phyloP scores from a whole-genome alignment of 495 filamentous ascomycete species.

The Annulohypoxylon nitens region DNA sequence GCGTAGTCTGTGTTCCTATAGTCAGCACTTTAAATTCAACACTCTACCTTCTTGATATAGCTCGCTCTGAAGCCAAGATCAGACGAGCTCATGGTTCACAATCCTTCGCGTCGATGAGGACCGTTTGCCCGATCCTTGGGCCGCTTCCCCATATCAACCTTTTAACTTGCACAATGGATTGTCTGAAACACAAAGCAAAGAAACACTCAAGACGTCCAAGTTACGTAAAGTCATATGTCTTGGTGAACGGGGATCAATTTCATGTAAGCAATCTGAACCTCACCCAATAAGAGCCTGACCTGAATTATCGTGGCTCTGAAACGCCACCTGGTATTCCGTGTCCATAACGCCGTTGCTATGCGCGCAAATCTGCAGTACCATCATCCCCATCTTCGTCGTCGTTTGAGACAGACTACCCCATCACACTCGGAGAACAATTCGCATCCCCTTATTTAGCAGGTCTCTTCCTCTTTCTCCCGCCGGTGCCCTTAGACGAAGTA shows the following conservation, averaged over 20 bases:
- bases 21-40: constrained; percentile 2
- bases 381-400: constrained; percentile 10
- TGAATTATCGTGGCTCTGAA: constrained; percentile 28
- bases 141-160: not conserved
- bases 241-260: not conserved
- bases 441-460: constrained; percentile 41
- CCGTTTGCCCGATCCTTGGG: not conserved
- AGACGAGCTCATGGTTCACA: constrained; percentile 14
- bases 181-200: not conserved
- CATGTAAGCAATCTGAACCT: constrained; percentile 6
- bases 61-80: not conserved
- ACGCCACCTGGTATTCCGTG: constrained; percentile 46
- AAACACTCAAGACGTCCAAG: not conserved
- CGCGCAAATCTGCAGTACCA: constrained; percentile 35
- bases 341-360: constrained; percentile 49
- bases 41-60: constrained; percentile 17
- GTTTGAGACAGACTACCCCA: not conserved
- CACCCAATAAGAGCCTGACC: not conserved
- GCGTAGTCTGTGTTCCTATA: constrained; percentile 6
- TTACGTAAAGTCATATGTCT: not conserved
- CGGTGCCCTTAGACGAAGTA: constrained; percentile 50
- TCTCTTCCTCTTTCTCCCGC: constrained; percentile 56
- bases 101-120: constrained; percentile 6
- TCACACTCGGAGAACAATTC: not conserved
- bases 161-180: not conserved